Evolutionary conservation across 257 asterid genomes (phyloP), one percentile per base, ranked within the genome.

Genomic region (Nicotiana noctiflora): DNA sequence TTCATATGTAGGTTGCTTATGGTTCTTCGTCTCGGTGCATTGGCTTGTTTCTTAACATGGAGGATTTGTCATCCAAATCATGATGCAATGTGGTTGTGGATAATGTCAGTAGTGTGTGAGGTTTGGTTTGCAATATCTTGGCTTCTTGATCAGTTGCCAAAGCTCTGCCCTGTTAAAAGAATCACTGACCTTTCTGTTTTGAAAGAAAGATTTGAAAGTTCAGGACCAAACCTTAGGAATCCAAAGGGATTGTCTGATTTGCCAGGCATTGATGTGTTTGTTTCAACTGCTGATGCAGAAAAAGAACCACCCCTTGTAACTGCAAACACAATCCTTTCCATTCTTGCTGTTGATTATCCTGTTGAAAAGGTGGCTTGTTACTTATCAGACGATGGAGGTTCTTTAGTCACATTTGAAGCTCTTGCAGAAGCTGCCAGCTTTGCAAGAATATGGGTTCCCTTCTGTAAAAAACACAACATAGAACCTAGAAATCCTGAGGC

Each of bases 401-500:
- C 98, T 15, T 82, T 94, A 12, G 93, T 94, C 21, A 93, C 98
- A 34, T 94, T 94, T 34, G 97, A 94, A 76, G 98, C 98, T 18
- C 85, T 94, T 37, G 98, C 98, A 6, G 98, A 94, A 83, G 96
- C 94, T 10, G 97, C 98, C 44, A 93, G 98, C 82, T 95, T 95
- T 29, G 97, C 98, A 1, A 88, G 89, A 75, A 74, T 83, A 15
- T 95, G 99, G 99, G 97, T 93, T 6, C 98, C 98, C 1, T 94
- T 94, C 79, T 93, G 98, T 25, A 84, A 85, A 27, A 94, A 94
- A 19, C 98, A 95, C 82, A 86, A 82, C 75, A 93, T 95, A 31
- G 98, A 95, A 65, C 98, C 97, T 0, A 82, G 98, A 74, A 95
- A 95, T 77, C 98, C 98, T 0, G 98, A 95, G 88, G 92, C 98